Base-by-base conservation (phyloP, 2,329 filamentous ascomycete species). In the Neocucurbitaria cava region DNA sequence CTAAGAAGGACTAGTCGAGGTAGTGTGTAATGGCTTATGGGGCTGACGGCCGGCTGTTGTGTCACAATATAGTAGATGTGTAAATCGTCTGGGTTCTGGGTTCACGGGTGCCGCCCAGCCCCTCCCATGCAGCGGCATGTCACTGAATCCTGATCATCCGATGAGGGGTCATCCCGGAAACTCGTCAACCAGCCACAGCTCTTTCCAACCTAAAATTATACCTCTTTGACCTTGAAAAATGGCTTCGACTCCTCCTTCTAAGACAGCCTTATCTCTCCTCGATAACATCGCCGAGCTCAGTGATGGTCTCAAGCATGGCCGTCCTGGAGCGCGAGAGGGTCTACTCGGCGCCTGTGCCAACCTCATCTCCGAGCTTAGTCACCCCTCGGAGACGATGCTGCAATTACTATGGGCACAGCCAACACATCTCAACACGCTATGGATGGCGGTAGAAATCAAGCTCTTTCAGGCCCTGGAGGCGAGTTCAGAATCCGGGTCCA, bases 361-460 rank as follows among this genome's bases (percentile, higher is more conserved):
- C 33, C 62, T 72, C 31, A 62, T 68, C 30, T 31, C 67, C 1
- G 58, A 66, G 41, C 60, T 67, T 17, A 66, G 62, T 35, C 57
- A 69, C 33, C 65, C 66, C 10, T 62, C 65, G 0, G 66, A 69
- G 49, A 62, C 49, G 15, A 62, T 67, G 48, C 46, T 66, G 17
- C 53, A 61, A 3, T 30, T 65, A 40, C 35, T 68, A 23, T 69
- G 66, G 66, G 55, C 64, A 1, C 64, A 68, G n/a, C 62, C 66
- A 11, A 52, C 62, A 1, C 64, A 69, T 33, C 51, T 64, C 1
- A 49, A 56, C 43, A 40, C 61, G 7, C 53, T 69, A 20, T 65
- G 65, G 53, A 49, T 66, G 38, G 59, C 57, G 3, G 46, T 63
- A 4, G 66, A 69, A 20, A 46, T 69, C 36, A 60, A 65, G 15